Base-by-base conservation (phyloP, 345 rosid genomes). In the Eucalyptus marginata region DNA sequence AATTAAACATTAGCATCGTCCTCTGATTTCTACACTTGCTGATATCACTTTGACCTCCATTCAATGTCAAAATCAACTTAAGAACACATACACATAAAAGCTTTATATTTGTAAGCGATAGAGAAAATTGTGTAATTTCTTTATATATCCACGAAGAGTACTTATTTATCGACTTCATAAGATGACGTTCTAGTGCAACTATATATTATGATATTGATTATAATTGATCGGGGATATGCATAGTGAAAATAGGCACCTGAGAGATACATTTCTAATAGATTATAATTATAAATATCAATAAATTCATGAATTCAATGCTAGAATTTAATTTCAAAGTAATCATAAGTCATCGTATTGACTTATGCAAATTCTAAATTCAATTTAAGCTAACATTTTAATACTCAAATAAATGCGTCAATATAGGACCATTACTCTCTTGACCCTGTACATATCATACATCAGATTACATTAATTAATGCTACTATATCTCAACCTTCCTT, bases 181-280 rank as follows among this genome's bases (percentile, higher is more conserved):
- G 8, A n/a, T 14, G 76, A 31, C 3, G 2, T n/a, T 66, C 20
- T 15, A 15, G 18, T 7, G 11, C 11, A 31, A 8, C 79, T 31
- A 66, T 36, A 66, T 31, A 31, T 66, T 31, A 66, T 15, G 43
- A 10, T 31, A 33, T 31, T 5, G 80, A 33, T 68, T 68, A 31
- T 31, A 27, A 62, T 62, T 13, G 16, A 5, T 12, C 9, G 1
- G 9, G 68, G 68, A 62, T 29, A 6, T 62, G 71, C 10, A 62
- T 0, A 13, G 8, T 62, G 16, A 29, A 62, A 29, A 62, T 0
- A 27, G 8, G 33, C 12, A 5, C n/a, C 1, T 25, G n/a, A 52
- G 71, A 29, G 18, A 13, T 62, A 62, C 0, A 5, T 13, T 29
- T 27, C 71, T 6, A 29, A 29, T 29, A 62, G 17, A 62, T 29